Evolutionary conservation across 106 monocot genomes (phyloP).

Genomic region (Phalaenopsis aphrodite): DNA sequence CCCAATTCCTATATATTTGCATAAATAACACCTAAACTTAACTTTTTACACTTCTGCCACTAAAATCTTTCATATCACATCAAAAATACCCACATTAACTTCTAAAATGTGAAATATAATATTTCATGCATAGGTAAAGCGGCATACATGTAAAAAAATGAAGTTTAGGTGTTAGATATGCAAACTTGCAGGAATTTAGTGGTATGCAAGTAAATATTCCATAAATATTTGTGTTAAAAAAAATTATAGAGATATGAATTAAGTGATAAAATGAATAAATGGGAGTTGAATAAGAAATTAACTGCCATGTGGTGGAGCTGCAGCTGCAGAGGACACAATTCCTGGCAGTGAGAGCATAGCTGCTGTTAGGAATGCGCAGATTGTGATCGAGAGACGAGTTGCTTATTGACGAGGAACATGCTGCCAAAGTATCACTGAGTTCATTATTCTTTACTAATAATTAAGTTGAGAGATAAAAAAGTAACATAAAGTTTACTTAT

Average conservation of each 20-base stretch:
- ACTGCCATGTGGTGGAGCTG: slow-evolving; percentile 34
- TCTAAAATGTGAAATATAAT: too few relatives aligned
- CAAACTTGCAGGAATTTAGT: too few relatives aligned
- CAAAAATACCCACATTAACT: too few relatives aligned
- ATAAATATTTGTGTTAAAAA: not conserved
- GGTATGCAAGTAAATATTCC: not conserved
- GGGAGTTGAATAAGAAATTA: not conserved
- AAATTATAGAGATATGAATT: not conserved
- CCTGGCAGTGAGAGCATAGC: slow-evolving; percentile 39
- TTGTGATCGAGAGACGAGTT: slow-evolving; percentile 20
- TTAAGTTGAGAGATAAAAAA: not conserved
- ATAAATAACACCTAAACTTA: too few relatives aligned
- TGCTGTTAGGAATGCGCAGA: slow-evolving; percentile 36
- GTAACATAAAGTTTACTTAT: not conserved
- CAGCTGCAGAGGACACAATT: slow-evolving; percentile 41
- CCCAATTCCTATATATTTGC: too few relatives aligned
- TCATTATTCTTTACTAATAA: not conserved
- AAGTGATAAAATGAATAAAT: not conserved
- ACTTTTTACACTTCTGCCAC: too few relatives aligned
- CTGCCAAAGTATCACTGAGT: slow-evolving; percentile 6
- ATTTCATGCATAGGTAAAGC: too few relatives aligned
- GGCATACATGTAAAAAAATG: too few relatives aligned
- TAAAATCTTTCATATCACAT: too few relatives aligned
- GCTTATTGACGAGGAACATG: slow-evolving; percentile 40
- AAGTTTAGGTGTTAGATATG: too few relatives aligned